Evolutionary conservation across 2,329 filamentous ascomycete genomes (phyloP), one percentile per base, ranked within the genome.

Genomic region (Pseudogymnoascus sp.): DNA sequence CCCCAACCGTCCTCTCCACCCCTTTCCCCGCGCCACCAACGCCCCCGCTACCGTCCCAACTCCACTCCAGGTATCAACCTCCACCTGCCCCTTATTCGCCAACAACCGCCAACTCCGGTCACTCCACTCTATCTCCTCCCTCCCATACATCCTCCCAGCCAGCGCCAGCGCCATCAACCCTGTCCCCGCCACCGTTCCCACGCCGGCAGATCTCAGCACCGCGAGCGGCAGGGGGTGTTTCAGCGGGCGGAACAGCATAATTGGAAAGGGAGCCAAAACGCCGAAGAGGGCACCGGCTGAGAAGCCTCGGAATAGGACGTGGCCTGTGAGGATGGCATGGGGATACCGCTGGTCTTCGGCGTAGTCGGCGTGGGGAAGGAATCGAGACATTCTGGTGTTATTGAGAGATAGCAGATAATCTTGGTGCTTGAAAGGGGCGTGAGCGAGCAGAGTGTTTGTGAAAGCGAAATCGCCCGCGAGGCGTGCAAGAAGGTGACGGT

Each of bases 41-140:
- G 73, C 70, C 63, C 77, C 66, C 1, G 69, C 69, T 0, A 69
- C 73, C 66, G 78, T 78, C 0, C 78, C 81, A 0, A 70, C 74
- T 16, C 79, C 75, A 19, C 78, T 80, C 77, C 78, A 84, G 68
- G 83, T 81, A 69, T 87, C 84, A 59, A 77, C 78, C 67, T 82
- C 77, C 0, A 82, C 69, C 75, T 89, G 84, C 0, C 81, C 79
- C 41, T 73, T 70, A 65, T 82, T 87, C 72, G 82, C 82, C 45
- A 85, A 67, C 59, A 89, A 69, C 31, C 85, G 75, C 84, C 85
- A 88, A 62, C 80, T 79, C 16, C 86, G 77, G 69, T 88, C 85
- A 68, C 81, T 73, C 85, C 85, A 88, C 72, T 88, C 84, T 33
- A 88, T 82, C 41, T 80, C 76, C 66, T 83, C 78, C 14, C 77